Evolutionary conservation across 257 asterid genomes (phyloP).

Genomic region (Jacaranda mimosifolia): DNA sequence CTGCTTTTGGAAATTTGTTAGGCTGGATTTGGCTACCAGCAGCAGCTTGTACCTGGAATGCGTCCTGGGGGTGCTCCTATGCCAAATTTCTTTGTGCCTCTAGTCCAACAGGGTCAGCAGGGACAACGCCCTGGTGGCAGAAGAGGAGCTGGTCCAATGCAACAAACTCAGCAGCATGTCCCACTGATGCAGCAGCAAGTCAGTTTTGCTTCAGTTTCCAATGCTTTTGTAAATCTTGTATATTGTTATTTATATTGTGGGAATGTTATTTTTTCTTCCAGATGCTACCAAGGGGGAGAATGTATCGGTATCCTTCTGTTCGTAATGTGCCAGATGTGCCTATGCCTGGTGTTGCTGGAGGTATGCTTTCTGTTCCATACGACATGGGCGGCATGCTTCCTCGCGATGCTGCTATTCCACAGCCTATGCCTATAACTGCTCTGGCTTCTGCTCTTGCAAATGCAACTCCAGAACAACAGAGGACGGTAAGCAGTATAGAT

Average conservation of each 20-base stretch:
- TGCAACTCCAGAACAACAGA: constrained; percentile 79
- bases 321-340: constrained; percentile 62
- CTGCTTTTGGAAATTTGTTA: constrained; percentile 24
- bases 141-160: constrained; percentile 63
- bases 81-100: constrained; percentile 69
- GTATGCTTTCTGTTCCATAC: constrained; percentile 73
- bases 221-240: background rate
- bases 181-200: constrained; percentile 74
- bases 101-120: constrained; percentile 77
- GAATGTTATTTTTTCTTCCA: constrained; percentile 20
- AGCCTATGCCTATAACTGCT: constrained; percentile 80
- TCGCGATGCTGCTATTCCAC: constrained; percentile 62
- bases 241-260: background rate
- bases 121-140: constrained; percentile 73
- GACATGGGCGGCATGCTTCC: constrained; percentile 80
- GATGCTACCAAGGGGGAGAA: constrained; percentile 85
- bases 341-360: constrained; percentile 69
- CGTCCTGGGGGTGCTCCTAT: constrained; percentile 71
- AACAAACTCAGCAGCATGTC: constrained; percentile 63
- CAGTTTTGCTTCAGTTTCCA: background rate
- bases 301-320: constrained; percentile 80
- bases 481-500: constrained; percentile 54
- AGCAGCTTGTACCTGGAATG: constrained; percentile 79
- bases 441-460: constrained; percentile 83
- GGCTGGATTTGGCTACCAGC: constrained; percentile 82